Conservation (phyloP, 1,139 yeast genomes). For the Petasospora rhodanensis region DNA sequence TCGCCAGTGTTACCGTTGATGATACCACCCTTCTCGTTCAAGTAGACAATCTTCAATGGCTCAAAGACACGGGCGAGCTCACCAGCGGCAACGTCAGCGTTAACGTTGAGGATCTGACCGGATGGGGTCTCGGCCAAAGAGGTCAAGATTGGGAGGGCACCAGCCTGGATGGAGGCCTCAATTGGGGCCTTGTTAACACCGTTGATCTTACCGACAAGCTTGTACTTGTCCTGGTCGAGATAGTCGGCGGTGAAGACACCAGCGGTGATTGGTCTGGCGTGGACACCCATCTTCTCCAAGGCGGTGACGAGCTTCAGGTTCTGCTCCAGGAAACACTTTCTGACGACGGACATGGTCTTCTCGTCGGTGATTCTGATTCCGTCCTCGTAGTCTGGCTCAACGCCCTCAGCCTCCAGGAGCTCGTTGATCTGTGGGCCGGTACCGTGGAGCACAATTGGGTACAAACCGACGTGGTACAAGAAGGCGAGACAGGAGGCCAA, state of each 20-base stretch:
- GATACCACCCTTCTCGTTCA: conserved; percentile 97
- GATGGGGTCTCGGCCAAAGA: conserved; percentile 94
- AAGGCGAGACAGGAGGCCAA: conserved; percentile 94
- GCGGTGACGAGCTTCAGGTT: conserved; percentile 94
- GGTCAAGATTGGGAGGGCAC: conserved; percentile 93
- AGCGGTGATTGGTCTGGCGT: conserved; percentile 97
- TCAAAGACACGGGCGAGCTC: conserved; percentile 95
- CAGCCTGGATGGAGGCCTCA: conserved; percentile 93
- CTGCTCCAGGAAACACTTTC: conserved; percentile 92
- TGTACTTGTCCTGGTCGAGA: conserved; percentile 84
- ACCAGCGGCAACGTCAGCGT: conserved; percentile 99
- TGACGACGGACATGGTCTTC: conserved; percentile 92
- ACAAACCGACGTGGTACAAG: conserved; percentile 92
- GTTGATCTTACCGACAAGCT: conserved; percentile 85
- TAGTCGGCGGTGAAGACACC: conserved; percentile 96
- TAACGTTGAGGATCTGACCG: conserved; percentile 94
- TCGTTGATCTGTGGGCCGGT: conserved; percentile 99
- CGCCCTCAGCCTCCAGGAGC: conserved; percentile 87
- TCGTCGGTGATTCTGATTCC: conserved; percentile 96
- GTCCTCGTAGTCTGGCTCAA: conserved; percentile 92
- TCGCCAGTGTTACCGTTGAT: conserved; percentile 90
- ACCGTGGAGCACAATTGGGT: conserved; percentile 95
- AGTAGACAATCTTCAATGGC: conserved; percentile 92
- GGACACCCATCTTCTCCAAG: conserved; percentile 91
- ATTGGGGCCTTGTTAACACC: conserved; percentile 86